Evolutionary conservation across 345 rosid species (phyloP).

Genomic region (Arabis alpina): DNA sequence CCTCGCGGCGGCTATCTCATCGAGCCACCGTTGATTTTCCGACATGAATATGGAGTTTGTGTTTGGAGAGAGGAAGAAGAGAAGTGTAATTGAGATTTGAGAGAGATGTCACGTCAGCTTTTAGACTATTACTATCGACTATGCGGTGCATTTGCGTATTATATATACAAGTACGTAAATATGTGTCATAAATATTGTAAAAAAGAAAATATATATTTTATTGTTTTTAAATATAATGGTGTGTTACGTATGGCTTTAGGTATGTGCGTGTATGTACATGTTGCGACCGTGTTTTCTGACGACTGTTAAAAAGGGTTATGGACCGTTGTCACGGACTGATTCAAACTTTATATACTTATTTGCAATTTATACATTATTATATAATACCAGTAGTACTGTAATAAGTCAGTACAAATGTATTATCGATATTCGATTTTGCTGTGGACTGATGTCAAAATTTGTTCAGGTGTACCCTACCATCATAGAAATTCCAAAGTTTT

Average conservation of each 20-base stretch:
- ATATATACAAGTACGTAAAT: constrained; percentile 37
- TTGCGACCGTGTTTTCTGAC: constrained; percentile 45
- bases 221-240: constrained; percentile 21
- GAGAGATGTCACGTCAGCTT: constrained; percentile 41
- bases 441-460: constrained; percentile 6
- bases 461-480: constrained; percentile 30
- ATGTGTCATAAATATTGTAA: constrained; percentile 25
- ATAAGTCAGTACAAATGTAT: constrained; percentile 28
- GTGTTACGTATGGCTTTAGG: constrained; percentile 46
- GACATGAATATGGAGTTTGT: constrained; percentile 29
- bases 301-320: constrained; percentile 43
- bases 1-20: constrained; percentile 33
- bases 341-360: constrained; percentile 28
- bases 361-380: constrained; percentile 20
- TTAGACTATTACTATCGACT: constrained; percentile 33
- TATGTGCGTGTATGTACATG: constrained; percentile 43
- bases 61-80: constrained; percentile 27
- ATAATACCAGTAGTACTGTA: neutral
- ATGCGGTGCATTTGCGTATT: constrained; percentile 29
- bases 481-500: constrained; percentile 7
- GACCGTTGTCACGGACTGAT: constrained; percentile 43
- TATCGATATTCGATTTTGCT: constrained; percentile 29
- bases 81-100: constrained; percentile 19
- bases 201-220: neutral
- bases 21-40: constrained; percentile 42